These are phyloP conservation scores for Tolypocladium cylindrosporum DNA, from an alignment of 2,329 filamentous ascomycete genomes.

Conservation along the genomic window DNA sequence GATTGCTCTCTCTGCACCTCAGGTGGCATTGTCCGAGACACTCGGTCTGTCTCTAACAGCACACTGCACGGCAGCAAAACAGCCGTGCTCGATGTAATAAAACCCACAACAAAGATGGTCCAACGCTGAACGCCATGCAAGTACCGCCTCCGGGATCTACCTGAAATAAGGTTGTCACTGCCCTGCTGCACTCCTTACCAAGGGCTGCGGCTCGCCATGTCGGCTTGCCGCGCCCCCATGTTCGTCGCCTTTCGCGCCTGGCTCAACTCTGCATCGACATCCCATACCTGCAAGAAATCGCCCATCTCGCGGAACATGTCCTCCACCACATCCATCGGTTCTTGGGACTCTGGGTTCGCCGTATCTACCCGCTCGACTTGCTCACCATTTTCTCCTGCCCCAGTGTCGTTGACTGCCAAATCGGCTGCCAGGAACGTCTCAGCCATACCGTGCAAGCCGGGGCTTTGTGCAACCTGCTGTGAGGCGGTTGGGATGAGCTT, in stretches of 20 bases:
- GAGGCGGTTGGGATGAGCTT: constrained; percentile 31
- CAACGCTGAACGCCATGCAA: neutral
- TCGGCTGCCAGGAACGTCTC: constrained; percentile 15
- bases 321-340: constrained; percentile 24
- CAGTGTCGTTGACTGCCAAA: constrained; percentile 1
- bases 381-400: neutral
- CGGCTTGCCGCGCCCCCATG: constrained; percentile 4
- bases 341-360: constrained; percentile 12
- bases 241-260: constrained; percentile 13
- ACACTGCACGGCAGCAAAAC: neutral
- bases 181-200: constrained; percentile 10
- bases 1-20: neutral
- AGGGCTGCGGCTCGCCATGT: constrained; percentile 10
- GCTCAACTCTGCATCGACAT: constrained; percentile 25
- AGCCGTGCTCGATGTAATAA: neutral
- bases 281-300: constrained; percentile 22
- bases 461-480: constrained; percentile 19
- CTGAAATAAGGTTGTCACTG: neutral
- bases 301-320: constrained; percentile 26
- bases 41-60: neutral
- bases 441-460: constrained; percentile 15
- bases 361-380: neutral
- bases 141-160: too few relatives aligned
- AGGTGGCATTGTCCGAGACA: neutral
- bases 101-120: too few relatives aligned